Evolutionary conservation across 257 asterid genomes (phyloP).

Genomic region (Ocimum tenuiflorum): DNA sequence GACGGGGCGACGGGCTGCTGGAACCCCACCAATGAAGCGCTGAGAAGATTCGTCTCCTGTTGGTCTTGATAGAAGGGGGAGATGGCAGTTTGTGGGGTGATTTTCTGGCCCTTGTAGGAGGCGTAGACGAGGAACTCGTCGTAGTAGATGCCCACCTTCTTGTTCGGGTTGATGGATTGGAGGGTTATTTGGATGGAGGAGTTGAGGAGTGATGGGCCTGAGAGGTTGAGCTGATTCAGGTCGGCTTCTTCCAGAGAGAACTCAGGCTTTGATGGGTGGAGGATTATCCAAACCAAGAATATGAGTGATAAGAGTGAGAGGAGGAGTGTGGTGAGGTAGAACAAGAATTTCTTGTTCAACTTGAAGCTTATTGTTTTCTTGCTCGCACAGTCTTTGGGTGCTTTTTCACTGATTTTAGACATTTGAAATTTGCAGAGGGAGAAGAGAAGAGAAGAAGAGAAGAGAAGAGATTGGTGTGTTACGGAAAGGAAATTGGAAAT

Average conservation of each 20-base stretch:
- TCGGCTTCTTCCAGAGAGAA: conserved; percentile 61
- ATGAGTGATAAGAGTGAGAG: conserved; percentile 59
- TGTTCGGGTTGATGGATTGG: conserved; percentile 63
- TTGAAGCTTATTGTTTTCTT: conserved; percentile 33
- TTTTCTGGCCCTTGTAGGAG: conserved; percentile 66
- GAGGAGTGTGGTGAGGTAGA: conserved; percentile 44
- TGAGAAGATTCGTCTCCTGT: conserved; percentile 51
- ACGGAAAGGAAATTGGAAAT: conserved; percentile 16
- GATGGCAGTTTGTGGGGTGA: conserved; percentile 45
- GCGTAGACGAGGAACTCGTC: conserved; percentile 56
- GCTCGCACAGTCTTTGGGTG: conserved; percentile 86
- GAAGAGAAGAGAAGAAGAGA: conserved; percentile 3
- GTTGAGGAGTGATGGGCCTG: conserved; percentile 55
- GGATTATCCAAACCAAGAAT: conserved; percentile 61
- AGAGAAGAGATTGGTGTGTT: conserved; percentile 1
- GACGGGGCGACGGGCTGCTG: conserved; percentile 67
- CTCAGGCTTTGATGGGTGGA: conserved; percentile 70
- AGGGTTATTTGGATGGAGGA: conserved; percentile 70
- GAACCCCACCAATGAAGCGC: conserved; percentile 53
- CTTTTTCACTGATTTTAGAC: conserved; percentile 55
- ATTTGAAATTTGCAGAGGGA: conserved; percentile 39
- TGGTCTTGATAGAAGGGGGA: conserved; percentile 79
- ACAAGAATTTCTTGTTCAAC: conserved; percentile 48
- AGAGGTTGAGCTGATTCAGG: conserved; percentile 63
- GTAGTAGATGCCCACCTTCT: conserved; percentile 70